A percentile compares a stretch with the other conserved stretches of the same genome.
These are phyloP conservation scores for Neurospora sp. DNA, from an alignment of 495 filamentous ascomycete genomes.

Conservation along the genomic window DNA sequence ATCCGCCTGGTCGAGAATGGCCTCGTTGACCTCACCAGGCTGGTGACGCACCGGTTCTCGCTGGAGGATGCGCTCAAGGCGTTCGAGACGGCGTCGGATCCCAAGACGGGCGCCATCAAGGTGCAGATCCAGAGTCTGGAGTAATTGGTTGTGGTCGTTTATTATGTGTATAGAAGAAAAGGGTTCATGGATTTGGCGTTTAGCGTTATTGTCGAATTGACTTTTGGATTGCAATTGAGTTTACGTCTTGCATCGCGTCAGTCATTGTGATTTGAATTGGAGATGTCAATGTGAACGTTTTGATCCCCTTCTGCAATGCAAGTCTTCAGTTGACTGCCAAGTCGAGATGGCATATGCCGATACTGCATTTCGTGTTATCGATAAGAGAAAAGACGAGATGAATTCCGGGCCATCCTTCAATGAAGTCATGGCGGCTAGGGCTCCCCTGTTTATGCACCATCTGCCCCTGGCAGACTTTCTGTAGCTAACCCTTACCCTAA, in stretches of 20 bases:
- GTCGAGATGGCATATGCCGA: background rate
- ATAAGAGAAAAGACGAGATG: background rate
- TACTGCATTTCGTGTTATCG: background rate
- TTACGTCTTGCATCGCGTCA: background rate
- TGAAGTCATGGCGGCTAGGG: background rate
- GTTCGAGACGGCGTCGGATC: constrained; percentile 75
- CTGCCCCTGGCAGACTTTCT: background rate
- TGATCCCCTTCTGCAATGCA: background rate
- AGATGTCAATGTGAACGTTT: background rate
- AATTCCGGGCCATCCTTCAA: background rate
- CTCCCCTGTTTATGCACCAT: background rate
- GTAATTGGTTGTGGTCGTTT: constrained; percentile 4
- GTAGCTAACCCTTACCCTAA: background rate
- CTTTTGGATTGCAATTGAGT: background rate
- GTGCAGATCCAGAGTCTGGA: constrained; percentile 70
- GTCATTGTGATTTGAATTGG: background rate
- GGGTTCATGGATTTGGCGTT: background rate
- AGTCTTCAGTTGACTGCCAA: background rate
- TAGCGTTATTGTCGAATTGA: background rate
- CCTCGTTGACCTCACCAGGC: constrained; percentile 63
- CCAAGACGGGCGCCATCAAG: constrained; percentile 91
- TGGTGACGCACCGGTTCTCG: constrained; percentile 79
- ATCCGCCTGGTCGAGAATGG: constrained; percentile 79
- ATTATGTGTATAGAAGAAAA: background rate
- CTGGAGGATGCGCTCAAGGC: constrained; percentile 83